These are phyloP conservation scores for Perkinsela sp. DNA, from an alignment of 208 protist genomes.

Conservation along the genomic window DNA sequence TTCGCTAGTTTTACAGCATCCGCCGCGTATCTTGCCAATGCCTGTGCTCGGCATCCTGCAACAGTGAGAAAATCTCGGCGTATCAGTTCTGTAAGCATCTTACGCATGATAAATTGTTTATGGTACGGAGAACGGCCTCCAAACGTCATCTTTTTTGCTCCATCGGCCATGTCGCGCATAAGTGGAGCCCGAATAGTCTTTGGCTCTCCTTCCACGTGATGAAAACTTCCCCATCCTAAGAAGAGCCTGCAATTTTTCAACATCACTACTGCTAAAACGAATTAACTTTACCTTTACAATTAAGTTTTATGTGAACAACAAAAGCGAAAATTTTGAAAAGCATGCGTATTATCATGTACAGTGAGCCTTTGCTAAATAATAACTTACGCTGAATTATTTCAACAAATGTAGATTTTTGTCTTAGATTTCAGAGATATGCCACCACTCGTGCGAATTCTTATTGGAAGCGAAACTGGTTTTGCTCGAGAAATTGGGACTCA, in stretches of 20 bases:
- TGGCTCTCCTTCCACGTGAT: neutral
- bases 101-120: slow-evolving; percentile 42
- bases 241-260: neutral
- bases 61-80: slow-evolving; percentile 61
- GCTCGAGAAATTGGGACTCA: slow-evolving; percentile 2
- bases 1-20: slow-evolving; percentile 60
- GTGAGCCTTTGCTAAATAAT: too few relatives aligned
- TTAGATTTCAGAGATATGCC: too few relatives aligned
- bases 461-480: slow-evolving; percentile 4
- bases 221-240: neutral
- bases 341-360: too few relatives aligned
- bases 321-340: too few relatives aligned
- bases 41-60: slow-evolving; percentile 36
- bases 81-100: slow-evolving; percentile 63
- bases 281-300: too few relatives aligned
- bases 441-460: slow-evolving; percentile 1
- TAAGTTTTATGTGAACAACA: too few relatives aligned
- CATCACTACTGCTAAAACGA: too few relatives aligned
- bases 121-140: slow-evolving; percentile 42
- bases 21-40: slow-evolving; percentile 45
- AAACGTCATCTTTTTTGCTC: slow-evolving; percentile 16
- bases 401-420: too few relatives aligned
- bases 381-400: too few relatives aligned
- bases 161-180: neutral
- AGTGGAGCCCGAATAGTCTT: neutral